Percentiles rank a stretch among this genome's conserved stretches.
Conservation (phyloP, 1,139 yeast species). For the Suhomyces guaymorum region DNA sequence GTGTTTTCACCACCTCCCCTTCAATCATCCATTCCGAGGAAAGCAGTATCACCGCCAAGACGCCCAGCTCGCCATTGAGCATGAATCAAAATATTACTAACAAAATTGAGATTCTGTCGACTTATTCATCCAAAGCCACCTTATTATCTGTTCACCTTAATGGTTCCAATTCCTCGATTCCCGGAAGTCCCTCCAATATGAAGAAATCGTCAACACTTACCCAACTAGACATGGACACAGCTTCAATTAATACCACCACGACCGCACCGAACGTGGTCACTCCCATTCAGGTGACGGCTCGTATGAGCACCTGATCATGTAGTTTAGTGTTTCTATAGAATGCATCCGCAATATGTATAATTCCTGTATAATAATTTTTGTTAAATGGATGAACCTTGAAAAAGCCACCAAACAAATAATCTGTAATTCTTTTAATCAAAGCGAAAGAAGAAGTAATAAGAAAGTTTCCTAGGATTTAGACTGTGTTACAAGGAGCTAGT, state of each 20-base stretch:
- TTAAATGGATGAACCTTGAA: no score
- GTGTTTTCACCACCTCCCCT: conserved; percentile 23
- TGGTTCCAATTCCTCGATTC: conserved; percentile 11
- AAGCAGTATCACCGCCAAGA: conserved; percentile 16
- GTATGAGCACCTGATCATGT: conserved; percentile 36
- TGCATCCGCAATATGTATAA: conserved; percentile 2
- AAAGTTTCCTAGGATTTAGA: no score
- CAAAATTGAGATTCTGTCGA: conserved; percentile 19
- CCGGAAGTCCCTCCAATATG: conserved; percentile 17
- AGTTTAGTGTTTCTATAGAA: neutral
- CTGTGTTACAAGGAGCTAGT: no score
- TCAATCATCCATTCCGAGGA: conserved; percentile 17
- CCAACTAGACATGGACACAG: conserved; percentile 34
- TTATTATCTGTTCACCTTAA: conserved; percentile 12
- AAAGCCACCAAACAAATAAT: no score
- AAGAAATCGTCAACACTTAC: conserved; percentile 34
- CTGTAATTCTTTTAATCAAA: no score
- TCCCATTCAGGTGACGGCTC: conserved; percentile 48
- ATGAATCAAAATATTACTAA: conserved; percentile 32
- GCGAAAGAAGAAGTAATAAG: no score
- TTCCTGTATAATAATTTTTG: conserved; percentile 2
- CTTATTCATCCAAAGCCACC: conserved; percentile 19
- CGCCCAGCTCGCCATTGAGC: conserved; percentile 29
- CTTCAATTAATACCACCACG: conserved; percentile 25
- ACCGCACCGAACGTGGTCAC: conserved; percentile 47